Percentiles rank a stretch among this genome's conserved stretches.
These are phyloP conservation scores for Parastagonospora nodorum DNA, from an alignment of 2,329 filamentous ascomycete genomes.

Conservation along the genomic window DNA sequence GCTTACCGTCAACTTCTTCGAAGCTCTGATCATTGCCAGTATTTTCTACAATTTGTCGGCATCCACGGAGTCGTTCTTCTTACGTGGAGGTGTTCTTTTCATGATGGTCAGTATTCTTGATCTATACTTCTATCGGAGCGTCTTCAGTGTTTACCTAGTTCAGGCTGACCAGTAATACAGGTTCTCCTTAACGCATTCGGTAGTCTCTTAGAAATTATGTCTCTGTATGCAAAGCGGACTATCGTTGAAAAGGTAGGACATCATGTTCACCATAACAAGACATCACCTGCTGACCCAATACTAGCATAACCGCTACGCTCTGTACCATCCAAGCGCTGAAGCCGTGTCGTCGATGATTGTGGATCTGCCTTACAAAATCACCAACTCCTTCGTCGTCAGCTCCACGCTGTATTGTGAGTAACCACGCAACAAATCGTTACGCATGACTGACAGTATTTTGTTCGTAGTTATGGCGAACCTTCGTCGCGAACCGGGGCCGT, in stretches of 20 bases:
- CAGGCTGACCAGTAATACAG: conserved; percentile 4
- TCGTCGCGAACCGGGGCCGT: conserved; percentile 70
- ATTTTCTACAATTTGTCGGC: conserved; percentile 60
- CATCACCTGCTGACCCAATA: conserved; percentile 1
- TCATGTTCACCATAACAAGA: fast-evolving
- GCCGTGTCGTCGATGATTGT: conserved; percentile 79
- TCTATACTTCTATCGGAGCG: not conserved
- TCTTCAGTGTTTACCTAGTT: conserved; percentile 35
- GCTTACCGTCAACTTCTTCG: conserved; percentile 70
- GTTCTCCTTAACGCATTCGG: conserved; percentile 64
- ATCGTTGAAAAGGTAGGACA: conserved; percentile 76
- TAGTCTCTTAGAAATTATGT: conserved; percentile 64
- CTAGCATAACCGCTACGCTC: conserved; percentile 76
- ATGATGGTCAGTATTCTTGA: conserved; percentile 54
- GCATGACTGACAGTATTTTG: not conserved
- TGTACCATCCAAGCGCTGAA: conserved; percentile 89
- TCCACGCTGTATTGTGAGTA: conserved; percentile 69
- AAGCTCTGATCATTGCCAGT: conserved; percentile 66
- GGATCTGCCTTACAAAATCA: conserved; percentile 78
- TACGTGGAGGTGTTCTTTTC: conserved; percentile 62
- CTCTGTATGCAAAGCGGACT: conserved; percentile 77
- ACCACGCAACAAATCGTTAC: not conserved
- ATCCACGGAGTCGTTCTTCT: conserved; percentile 58
- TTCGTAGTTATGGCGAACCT: conserved; percentile 72
- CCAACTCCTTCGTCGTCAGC: conserved; percentile 74